A percentile compares a stretch with the other conserved stretches of the same genome.
These are phyloP conservation scores for Knoxdaviesia capensis DNA, from an alignment of 2,329 filamentous ascomycete genomes.

Conservation along the genomic window DNA sequence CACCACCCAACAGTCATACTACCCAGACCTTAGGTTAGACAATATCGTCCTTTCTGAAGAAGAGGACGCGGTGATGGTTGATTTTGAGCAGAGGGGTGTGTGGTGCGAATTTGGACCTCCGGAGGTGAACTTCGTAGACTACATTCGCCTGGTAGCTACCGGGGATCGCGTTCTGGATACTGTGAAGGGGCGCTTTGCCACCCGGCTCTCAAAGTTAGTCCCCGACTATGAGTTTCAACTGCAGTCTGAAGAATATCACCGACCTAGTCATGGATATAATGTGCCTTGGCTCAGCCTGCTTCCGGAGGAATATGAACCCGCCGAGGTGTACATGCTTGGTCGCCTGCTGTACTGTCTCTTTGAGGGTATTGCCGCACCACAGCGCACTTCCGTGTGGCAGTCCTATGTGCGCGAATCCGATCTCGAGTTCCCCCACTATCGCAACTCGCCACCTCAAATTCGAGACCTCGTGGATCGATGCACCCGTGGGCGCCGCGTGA, in stretches of 20 bases:
- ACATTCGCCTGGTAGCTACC: constrained; percentile 30
- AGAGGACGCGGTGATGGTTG: constrained; percentile 31
- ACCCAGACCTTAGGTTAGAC: constrained; percentile 38
- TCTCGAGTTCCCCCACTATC: constrained; percentile 33
- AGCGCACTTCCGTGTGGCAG: constrained; percentile 35
- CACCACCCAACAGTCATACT: constrained; percentile 24
- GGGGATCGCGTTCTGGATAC: constrained; percentile 23
- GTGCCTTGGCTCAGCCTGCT: constrained; percentile 34
- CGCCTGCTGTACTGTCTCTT: constrained; percentile 42
- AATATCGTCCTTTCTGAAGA: constrained; percentile 32
- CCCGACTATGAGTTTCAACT: constrained; percentile 23
- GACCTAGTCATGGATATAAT: constrained; percentile 30
- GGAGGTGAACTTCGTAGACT: constrained; percentile 38
- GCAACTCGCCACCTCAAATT: constrained; percentile 22
- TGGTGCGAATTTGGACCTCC: constrained; percentile 42
- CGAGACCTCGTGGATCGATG: constrained; percentile 28
- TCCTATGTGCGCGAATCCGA: constrained; percentile 36
- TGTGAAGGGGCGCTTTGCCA: constrained; percentile 18
- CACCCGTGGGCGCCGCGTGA: constrained; percentile 24
- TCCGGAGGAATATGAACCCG: constrained; percentile 29
- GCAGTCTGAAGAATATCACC: constrained; percentile 22
- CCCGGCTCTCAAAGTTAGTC: constrained; percentile 20
- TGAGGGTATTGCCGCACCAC: constrained; percentile 36
- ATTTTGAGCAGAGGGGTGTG: constrained; percentile 42
- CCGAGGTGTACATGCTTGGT: constrained; percentile 42